Evolutionary conservation across 1,284 basidiomycete genomes (phyloP).

Genomic region (Garcileccinum viscosum): DNA sequence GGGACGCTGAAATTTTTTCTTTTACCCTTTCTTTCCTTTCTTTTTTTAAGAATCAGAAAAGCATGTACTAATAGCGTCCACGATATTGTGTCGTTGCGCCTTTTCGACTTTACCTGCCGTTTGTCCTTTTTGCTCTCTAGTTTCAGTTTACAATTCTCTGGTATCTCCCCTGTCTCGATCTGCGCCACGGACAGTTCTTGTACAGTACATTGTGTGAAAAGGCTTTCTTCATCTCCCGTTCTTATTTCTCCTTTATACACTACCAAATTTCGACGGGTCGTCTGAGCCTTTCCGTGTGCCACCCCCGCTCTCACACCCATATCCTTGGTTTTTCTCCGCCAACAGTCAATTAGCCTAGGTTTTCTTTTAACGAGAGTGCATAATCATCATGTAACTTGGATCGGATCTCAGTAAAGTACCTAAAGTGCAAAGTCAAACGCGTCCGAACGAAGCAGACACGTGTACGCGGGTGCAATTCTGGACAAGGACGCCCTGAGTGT

Average conservation of each 20-base stretch:
- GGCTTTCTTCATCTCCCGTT: conserved; percentile 17
- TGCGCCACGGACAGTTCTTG: conserved; percentile 25
- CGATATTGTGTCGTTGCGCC: background rate
- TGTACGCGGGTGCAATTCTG: background rate
- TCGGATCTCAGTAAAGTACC: background rate
- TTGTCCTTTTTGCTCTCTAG: conserved; percentile 3
- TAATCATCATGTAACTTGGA: conserved; percentile 25
- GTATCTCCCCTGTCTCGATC: conserved; percentile 1
- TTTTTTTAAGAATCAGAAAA: conserved; percentile 33
- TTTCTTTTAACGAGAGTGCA: conserved; percentile 20
- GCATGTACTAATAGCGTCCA: conserved; percentile 30
- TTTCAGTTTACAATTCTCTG: conserved; percentile 1
- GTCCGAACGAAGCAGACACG: conserved; percentile 1
- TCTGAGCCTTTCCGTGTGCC: conserved; percentile 16
- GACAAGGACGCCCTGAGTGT: background rate
- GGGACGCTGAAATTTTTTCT: conserved; percentile 7
- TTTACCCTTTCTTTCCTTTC: background rate
- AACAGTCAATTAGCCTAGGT: conserved; percentile 23
- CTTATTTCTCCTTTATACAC: conserved; percentile 44
- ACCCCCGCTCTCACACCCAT: background rate
- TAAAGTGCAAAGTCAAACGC: background rate
- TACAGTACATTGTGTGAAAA: conserved; percentile 31
- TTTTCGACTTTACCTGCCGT: conserved; percentile 4
- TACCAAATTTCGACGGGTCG: conserved; percentile 8
- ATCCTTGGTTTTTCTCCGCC: conserved; percentile 9